These are phyloP conservation scores for Alternaria sp. DNA, from an alignment of 2,329 filamentous ascomycete genomes.

Conservation along the genomic window DNA sequence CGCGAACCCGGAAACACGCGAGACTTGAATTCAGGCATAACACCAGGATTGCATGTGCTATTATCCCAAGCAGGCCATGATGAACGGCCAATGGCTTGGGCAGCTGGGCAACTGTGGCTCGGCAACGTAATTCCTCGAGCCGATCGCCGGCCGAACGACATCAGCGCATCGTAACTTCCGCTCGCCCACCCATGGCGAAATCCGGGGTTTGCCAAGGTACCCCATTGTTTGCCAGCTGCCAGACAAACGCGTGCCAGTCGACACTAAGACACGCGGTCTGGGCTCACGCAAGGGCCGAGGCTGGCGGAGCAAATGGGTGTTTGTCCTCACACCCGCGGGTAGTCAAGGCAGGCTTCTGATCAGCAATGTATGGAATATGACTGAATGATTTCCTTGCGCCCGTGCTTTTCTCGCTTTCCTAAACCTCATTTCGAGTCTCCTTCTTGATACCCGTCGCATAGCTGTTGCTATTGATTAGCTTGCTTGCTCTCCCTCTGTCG, in stretches of 20 bases:
- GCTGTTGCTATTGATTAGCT: constrained; percentile 1
- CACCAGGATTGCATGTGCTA: background rate
- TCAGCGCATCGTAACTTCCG: constrained; percentile 35
- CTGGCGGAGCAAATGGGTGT: constrained; percentile 31
- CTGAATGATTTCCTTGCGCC: constrained; percentile 24
- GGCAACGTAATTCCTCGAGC: constrained; percentile 28
- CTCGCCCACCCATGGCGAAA: constrained; percentile 40
- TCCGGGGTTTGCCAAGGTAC: constrained; percentile 33
- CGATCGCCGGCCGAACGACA: constrained; percentile 39
- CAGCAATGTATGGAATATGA: constrained; percentile 26
- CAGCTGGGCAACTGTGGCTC: constrained; percentile 1
- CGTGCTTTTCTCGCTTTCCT: constrained; percentile 12
- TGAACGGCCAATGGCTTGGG: constrained; percentile 1
- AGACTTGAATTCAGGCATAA: background rate
- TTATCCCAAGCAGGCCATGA: background rate
- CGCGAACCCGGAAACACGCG: background rate
- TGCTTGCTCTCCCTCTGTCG: constrained; percentile 24
- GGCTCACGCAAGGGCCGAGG: constrained; percentile 44
- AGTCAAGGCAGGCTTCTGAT: constrained; percentile 14
- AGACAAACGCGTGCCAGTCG: constrained; percentile 27
- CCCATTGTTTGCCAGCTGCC: constrained; percentile 8
- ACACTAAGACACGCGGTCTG: constrained; percentile 22
- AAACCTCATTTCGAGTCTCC: constrained; percentile 3
- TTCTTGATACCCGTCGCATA: constrained; percentile 6
- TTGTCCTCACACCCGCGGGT: constrained; percentile 44